These are phyloP conservation scores for Bothriochloa decipiens DNA, from an alignment of 176 grass and related monocot species.

Conservation along the genomic window DNA sequence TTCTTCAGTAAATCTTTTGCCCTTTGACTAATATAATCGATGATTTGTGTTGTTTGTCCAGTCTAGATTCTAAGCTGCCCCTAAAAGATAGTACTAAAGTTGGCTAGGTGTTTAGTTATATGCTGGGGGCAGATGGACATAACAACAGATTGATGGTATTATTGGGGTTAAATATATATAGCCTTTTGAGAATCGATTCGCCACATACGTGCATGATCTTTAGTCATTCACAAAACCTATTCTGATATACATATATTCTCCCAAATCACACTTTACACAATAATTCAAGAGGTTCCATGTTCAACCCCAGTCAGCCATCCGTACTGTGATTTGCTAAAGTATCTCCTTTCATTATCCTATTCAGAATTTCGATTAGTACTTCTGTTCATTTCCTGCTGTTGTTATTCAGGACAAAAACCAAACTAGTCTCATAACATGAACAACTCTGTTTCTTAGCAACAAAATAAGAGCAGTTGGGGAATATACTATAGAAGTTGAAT, in stretches of 20 bases:
- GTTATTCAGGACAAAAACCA: constrained; percentile 20
- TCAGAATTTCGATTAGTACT: constrained; percentile 40
- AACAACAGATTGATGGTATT: constrained; percentile 52
- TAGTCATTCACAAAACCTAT: constrained; percentile 60
- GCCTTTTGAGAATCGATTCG: constrained; percentile 61
- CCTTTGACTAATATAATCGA: constrained; percentile 36
- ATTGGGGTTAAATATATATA: constrained; percentile 65
- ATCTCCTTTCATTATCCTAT: neutral
- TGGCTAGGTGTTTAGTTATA: constrained; percentile 43
- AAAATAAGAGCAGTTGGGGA: constrained; percentile 1
- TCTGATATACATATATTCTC: constrained; percentile 67
- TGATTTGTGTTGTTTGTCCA: constrained; percentile 27
- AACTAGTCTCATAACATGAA: constrained; percentile 28
- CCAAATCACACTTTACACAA: constrained; percentile 74
- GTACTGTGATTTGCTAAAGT: constrained; percentile 38
- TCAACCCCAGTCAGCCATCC: constrained; percentile 57
- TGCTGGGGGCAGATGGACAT: constrained; percentile 39
- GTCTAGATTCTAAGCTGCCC: constrained; percentile 41
- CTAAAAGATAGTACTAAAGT: constrained; percentile 49
- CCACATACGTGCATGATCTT: constrained; percentile 59
- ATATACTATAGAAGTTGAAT: constrained; percentile 19
- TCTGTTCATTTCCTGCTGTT: constrained; percentile 27
- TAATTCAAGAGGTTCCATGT: constrained; percentile 81
- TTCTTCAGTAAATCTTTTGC: constrained; percentile 3
- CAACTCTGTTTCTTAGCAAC: neutral